These are phyloP conservation scores for Calonectria pteridis DNA, from an alignment of 2,329 filamentous ascomycete genomes.

Conservation along the genomic window DNA sequence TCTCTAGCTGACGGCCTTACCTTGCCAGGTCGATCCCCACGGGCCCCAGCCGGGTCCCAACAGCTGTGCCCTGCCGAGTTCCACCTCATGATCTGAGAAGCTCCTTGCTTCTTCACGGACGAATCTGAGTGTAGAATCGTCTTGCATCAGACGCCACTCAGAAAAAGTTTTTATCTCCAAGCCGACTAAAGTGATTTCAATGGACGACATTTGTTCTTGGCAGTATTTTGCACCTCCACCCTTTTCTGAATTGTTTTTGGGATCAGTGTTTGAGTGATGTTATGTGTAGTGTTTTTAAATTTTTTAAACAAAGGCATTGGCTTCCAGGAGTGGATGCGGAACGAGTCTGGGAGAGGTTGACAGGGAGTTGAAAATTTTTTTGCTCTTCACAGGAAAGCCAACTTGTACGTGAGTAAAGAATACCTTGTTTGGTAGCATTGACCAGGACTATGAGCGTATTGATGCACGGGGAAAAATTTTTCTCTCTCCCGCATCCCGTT, in stretches of 20 bases:
- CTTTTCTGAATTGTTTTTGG: not conserved
- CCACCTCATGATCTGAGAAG: not conserved
- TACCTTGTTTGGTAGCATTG: constrained; percentile 7
- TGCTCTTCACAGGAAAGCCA: not conserved
- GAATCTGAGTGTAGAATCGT: not conserved
- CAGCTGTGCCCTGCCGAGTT: not conserved
- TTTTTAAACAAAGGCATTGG: not conserved
- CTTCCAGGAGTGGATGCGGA: not conserved
- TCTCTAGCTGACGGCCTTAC: not conserved
- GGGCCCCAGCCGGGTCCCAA: not conserved
- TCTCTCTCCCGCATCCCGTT: constrained; percentile 1
- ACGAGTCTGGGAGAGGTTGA: not conserved
- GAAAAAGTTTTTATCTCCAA: not conserved
- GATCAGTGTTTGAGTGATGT: not conserved
- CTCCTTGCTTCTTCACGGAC: not conserved
- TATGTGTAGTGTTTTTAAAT: not conserved
- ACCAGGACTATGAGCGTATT: not conserved
- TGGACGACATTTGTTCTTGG: not conserved
- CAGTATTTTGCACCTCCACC: not conserved
- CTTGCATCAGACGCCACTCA: not conserved
- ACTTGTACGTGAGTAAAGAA: not conserved
- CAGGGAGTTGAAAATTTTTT: not conserved
- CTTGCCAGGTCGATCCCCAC: not conserved
- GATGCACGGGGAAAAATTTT: constrained; percentile 16
- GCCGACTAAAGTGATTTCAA: not conserved